Percentiles rank a stretch among this genome's conserved stretches.
These are phyloP conservation scores for Arthrinium puccinioides DNA, from an alignment of 2,329 filamentous ascomycete genomes.

Conservation along the genomic window DNA sequence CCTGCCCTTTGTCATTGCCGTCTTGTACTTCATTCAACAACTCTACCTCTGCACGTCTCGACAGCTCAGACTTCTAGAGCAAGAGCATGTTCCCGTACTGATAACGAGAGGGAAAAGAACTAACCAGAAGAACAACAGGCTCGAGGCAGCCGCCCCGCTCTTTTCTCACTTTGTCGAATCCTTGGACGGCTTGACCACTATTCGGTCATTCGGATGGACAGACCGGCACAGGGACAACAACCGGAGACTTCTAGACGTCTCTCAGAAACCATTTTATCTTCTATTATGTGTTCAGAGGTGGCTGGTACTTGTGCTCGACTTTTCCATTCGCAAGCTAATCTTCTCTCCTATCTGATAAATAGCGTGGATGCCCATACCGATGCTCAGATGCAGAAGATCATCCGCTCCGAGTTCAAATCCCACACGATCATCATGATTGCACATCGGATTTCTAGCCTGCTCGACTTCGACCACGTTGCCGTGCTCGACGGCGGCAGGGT, in stretches of 20 bases:
- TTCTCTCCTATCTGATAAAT: too few species aligned
- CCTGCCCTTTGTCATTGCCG: background rate
- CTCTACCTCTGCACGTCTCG: constrained; percentile 4
- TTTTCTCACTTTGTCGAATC: constrained; percentile 4
- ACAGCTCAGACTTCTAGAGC: constrained; percentile 3
- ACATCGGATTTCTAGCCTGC: constrained; percentile 22
- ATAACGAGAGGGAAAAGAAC: background rate
- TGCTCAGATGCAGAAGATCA: constrained; percentile 5
- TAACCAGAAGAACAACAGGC: background rate
- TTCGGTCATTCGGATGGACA: constrained; percentile 4
- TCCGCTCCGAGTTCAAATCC: constrained; percentile 11
- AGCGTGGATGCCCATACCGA: constrained; percentile 5
- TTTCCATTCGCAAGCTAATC: constrained; percentile 5
- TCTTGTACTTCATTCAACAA: constrained; percentile 4
- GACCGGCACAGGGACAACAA: background rate
- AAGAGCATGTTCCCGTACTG: background rate
- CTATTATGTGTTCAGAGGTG: constrained; percentile 22
- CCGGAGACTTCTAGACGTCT: background rate
- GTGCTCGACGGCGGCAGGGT: constrained; percentile 21
- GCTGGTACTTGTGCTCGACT: constrained; percentile 23
- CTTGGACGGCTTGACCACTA: constrained; percentile 1
- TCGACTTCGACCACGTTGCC: constrained; percentile 25
- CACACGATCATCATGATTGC: constrained; percentile 27
- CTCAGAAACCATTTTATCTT: constrained; percentile 19
- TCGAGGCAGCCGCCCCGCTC: constrained; percentile 3